These are phyloP conservation scores for Naematelia aurantialba DNA, from an alignment of 768 basidiomycete species.

Conservation along the genomic window DNA sequence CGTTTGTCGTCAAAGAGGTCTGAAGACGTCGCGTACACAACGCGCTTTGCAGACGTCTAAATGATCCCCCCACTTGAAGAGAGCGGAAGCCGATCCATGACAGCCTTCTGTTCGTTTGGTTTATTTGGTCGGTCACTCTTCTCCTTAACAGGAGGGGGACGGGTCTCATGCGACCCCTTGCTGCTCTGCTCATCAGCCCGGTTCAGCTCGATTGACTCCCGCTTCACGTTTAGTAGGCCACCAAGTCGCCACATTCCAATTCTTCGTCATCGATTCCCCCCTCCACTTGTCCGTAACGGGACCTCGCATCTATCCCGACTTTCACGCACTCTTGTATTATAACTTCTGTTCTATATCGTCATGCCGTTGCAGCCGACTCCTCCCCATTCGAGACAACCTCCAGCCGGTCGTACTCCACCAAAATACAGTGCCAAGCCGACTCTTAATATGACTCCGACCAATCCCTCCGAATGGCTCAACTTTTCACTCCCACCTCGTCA, in stretches of 20 bases:
- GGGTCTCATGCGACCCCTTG: not conserved
- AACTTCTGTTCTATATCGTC: not conserved
- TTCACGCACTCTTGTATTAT: not conserved
- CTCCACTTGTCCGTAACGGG: not conserved
- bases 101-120: not conserved
- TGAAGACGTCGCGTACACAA: not conserved
- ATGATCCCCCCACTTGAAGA: not conserved
- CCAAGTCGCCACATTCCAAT: not conserved
- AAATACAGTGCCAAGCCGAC: slow-evolving; percentile 12
- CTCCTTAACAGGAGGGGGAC: not conserved
- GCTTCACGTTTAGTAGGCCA: not conserved
- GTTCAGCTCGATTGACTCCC: not conserved
- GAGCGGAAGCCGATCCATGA: not conserved
- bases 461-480: slow-evolving; percentile 60
- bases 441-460: slow-evolving; percentile 5
- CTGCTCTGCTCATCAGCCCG: not conserved
- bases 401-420: not conserved
- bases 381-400: not conserved
- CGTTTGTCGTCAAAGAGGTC: not conserved
- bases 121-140: not conserved
- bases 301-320: not conserved
- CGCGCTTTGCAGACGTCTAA: not conserved
- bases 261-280: not conserved
- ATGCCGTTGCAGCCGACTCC: not conserved
- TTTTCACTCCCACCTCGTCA: slow-evolving; percentile 82